Evolutionary conservation across 208 protist species (phyloP).

Genomic region (Leishmania mexicana): DNA sequence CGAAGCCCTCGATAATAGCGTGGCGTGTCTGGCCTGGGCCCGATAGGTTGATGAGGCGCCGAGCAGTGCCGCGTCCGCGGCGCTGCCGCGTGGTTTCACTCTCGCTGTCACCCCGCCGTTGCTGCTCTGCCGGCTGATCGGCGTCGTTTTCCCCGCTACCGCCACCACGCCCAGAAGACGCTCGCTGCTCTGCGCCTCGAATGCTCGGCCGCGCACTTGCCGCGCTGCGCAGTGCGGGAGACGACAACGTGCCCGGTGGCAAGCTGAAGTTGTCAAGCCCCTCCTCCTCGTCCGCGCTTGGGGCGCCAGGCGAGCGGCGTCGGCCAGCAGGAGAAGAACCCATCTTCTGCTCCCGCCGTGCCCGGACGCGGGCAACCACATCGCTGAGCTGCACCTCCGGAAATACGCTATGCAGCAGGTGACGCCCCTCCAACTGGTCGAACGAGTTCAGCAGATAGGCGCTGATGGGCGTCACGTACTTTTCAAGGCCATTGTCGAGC

Average conservation of each 20-base stretch:
- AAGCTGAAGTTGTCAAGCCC: conserved; percentile 19
- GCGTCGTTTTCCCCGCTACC: not conserved
- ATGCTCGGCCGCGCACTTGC: conserved; percentile 17
- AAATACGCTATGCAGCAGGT: conserved; percentile 31
- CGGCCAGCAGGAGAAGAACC: not conserved
- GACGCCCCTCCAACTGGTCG: conserved; percentile 28
- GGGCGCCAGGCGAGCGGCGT: not conserved
- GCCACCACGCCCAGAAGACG: not conserved
- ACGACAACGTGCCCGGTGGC: conserved; percentile 24
- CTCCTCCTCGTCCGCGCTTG: conserved; percentile 5
- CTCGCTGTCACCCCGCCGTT: conserved; percentile 12
- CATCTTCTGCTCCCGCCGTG: conserved; percentile 4
- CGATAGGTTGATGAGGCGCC: conserved; percentile 5
- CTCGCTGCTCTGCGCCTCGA: conserved; percentile 16
- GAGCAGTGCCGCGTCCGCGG: not conserved
- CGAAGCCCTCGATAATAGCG: conserved; percentile 32
- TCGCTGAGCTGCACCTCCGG: conserved; percentile 34
- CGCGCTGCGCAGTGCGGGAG: conserved; percentile 14
- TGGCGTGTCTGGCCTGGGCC: conserved; percentile 22
- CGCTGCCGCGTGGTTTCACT: not conserved
- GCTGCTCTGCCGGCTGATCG: not conserved
- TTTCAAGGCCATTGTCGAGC: conserved; percentile 26
- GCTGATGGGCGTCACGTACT: conserved; percentile 27
- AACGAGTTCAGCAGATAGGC: conserved; percentile 23
- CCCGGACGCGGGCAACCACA: conserved; percentile 22